A percentile compares a stretch with the other conserved stretches of the same genome.
Evolutionary conservation across 2,329 filamentous ascomycete species (phyloP).

Genomic region (Fusarium tupiense): DNA sequence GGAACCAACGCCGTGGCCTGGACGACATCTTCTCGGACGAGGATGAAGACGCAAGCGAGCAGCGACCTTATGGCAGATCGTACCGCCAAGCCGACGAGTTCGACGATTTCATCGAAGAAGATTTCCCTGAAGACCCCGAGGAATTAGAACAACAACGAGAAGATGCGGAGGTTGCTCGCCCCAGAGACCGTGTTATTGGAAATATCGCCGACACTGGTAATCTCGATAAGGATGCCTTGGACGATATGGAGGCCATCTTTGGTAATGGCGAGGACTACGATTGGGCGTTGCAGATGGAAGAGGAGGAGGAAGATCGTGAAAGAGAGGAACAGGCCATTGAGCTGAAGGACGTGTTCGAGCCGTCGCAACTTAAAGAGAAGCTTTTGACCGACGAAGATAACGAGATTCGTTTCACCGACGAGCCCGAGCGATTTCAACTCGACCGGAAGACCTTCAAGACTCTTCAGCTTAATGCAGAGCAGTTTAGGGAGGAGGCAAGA

Average conservation of each 20-base stretch:
- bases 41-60: conserved; percentile 76
- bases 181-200: conserved; percentile 74
- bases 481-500: conserved; percentile 86
- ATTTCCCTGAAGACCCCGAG: conserved; percentile 88
- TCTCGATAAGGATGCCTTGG: conserved; percentile 89
- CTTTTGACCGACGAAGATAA: conserved; percentile 97
- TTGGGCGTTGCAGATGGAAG: conserved; percentile 91
- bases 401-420: conserved; percentile 84
- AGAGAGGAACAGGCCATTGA: conserved; percentile 86
- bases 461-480: conserved; percentile 80
- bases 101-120: conserved; percentile 96
- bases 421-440: conserved; percentile 94
- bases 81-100: conserved; percentile 80
- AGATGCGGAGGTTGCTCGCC: conserved; percentile 87
- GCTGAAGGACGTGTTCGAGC: conserved; percentile 98
- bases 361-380: conserved; percentile 91
- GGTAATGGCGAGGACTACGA: conserved; percentile 96
- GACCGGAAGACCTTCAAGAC: conserved; percentile 89
- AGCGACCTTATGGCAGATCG: conserved; percentile 60
- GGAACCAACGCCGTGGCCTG: conserved; percentile 74
- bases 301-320: conserved; percentile 82
- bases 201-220: conserved; percentile 82
- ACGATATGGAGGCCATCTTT: conserved; percentile 96
- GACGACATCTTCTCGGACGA: conserved; percentile 97
- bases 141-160: conserved; percentile 80